These are phyloP conservation scores for Verticillium alfalfae DNA, from an alignment of 2,329 filamentous ascomycete species.

Conservation along the genomic window DNA sequence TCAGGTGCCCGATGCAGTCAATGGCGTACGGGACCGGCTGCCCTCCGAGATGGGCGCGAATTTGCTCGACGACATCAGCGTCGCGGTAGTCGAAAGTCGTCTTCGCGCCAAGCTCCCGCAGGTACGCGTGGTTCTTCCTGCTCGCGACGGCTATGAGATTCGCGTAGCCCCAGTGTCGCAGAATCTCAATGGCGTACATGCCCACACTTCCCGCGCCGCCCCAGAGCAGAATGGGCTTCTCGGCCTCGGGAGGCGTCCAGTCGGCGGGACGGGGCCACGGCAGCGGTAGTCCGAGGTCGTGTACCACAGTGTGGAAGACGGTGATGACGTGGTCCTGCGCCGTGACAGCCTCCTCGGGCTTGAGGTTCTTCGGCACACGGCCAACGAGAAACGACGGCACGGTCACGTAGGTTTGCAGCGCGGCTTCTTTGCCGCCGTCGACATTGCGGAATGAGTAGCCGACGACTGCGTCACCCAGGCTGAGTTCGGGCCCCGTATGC, in stretches of 20 bases:
- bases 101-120: slow-evolving; percentile 37
- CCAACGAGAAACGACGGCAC: slow-evolving; percentile 42
- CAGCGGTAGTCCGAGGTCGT: slow-evolving; percentile 45
- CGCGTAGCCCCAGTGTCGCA: slow-evolving; percentile 45
- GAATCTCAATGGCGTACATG: slow-evolving; percentile 41
- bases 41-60: slow-evolving; percentile 18
- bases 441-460: slow-evolving; percentile 43
- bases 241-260: slow-evolving; percentile 27
- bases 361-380: slow-evolving; percentile 34
- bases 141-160: slow-evolving; percentile 44
- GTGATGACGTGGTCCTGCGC: slow-evolving; percentile 55
- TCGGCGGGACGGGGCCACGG: slow-evolving; percentile 49
- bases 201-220: slow-evolving; percentile 48
- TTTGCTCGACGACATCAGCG: slow-evolving; percentile 25
- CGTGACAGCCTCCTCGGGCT: slow-evolving; percentile 41
- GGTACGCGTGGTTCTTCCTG: slow-evolving; percentile 34
- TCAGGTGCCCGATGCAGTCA: slow-evolving; percentile 49
- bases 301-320: slow-evolving; percentile 46
- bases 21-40: slow-evolving; percentile 37
- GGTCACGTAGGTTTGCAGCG: slow-evolving; percentile 51
- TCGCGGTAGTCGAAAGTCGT: slow-evolving; percentile 42
- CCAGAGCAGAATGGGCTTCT: slow-evolving; percentile 42
- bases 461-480: slow-evolving; percentile 49
- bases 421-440: slow-evolving; percentile 40
- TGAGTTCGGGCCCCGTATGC: slow-evolving; percentile 23